Evolutionary conservation across 129 eudicot species (phyloP).

Genomic region (Lonicera japonica): DNA sequence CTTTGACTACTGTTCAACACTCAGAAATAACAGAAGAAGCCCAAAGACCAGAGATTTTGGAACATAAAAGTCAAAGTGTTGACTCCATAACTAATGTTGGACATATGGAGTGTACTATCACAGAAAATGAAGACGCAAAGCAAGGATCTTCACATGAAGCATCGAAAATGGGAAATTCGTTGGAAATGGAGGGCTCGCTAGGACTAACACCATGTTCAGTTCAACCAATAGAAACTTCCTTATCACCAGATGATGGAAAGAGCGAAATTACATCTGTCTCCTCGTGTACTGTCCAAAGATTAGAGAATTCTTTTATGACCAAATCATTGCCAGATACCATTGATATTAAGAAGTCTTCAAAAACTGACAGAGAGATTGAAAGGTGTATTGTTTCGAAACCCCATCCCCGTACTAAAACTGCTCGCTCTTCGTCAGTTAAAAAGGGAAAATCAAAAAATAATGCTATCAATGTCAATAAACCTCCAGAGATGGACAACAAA

Average conservation of each 20-base stretch:
- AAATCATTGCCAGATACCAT: conserved; percentile 13
- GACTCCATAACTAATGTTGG: conserved; percentile 14
- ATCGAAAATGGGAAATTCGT: conserved; percentile 8
- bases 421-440: conserved; percentile 36
- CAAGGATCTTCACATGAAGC: conserved; percentile 17
- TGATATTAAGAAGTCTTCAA: conserved; percentile 33
- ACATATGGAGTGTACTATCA: conserved; percentile 3
- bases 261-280: conserved; percentile 12
- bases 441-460: conserved; percentile 43
- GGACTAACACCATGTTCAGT: conserved; percentile 11
- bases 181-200: conserved; percentile 17
- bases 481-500: conserved; percentile 30
- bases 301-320: conserved; percentile 11
- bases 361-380: conserved; percentile 22
- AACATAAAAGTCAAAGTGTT: conserved; percentile 19
- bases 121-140: conserved; percentile 23
- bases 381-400: conserved; percentile 28
- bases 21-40: conserved; percentile 17
- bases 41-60: conserved; percentile 21
- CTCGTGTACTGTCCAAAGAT: conserved; percentile 12
- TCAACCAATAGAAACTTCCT: conserved; percentile 21
- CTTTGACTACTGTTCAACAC: conserved; percentile 10
- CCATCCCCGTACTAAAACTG: conserved; percentile 28
- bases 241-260: conserved; percentile 19
- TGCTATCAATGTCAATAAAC: conserved; percentile 21